Evolutionary conservation across 306 rosid genomes (phyloP).

Genomic region (Chamaecrista fasciculata): DNA sequence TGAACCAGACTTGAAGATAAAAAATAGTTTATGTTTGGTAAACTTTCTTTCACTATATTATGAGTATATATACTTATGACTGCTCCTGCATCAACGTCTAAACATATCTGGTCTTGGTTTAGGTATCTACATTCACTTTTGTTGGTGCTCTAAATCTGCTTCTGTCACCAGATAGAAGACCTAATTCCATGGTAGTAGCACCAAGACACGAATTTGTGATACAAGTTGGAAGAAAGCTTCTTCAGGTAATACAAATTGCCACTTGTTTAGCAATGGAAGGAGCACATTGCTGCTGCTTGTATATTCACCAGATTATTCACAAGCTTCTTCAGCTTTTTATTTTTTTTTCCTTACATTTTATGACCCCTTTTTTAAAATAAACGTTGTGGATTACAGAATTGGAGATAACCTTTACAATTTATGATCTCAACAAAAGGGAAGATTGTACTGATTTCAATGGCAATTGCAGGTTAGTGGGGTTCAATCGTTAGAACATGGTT

Average conservation of each 20-base stretch:
- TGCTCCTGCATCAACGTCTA: constrained; percentile 15
- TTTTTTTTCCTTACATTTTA: too few species aligned
- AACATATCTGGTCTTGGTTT: constrained; percentile 23
- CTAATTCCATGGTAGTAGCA: constrained; percentile 26
- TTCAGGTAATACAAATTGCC: constrained; percentile 54
- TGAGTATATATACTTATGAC: background rate
- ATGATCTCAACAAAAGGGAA: too few species aligned
- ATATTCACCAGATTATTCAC: too few species aligned
- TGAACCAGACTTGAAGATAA: constrained; percentile 48
- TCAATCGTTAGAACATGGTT: constrained; percentile 34
- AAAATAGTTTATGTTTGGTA: constrained; percentile 65
- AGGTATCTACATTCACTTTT: constrained; percentile 65
- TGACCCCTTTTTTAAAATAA: too few species aligned
- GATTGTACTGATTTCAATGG: too few species aligned
- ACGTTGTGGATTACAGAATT: too few species aligned
- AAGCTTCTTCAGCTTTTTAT: too few species aligned
- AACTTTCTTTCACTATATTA: constrained; percentile 26
- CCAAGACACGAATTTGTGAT: constrained; percentile 58
- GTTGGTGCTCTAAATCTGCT: constrained; percentile 50
- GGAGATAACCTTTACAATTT: too few species aligned
- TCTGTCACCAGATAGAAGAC: constrained; percentile 37
- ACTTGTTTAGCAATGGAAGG: background rate
- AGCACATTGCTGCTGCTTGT: background rate
- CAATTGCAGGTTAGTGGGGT: constrained; percentile 45
- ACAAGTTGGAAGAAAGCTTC: constrained; percentile 69